Conservation (phyloP, 1,139 yeast species). For the Taphrina sp. region DNA sequence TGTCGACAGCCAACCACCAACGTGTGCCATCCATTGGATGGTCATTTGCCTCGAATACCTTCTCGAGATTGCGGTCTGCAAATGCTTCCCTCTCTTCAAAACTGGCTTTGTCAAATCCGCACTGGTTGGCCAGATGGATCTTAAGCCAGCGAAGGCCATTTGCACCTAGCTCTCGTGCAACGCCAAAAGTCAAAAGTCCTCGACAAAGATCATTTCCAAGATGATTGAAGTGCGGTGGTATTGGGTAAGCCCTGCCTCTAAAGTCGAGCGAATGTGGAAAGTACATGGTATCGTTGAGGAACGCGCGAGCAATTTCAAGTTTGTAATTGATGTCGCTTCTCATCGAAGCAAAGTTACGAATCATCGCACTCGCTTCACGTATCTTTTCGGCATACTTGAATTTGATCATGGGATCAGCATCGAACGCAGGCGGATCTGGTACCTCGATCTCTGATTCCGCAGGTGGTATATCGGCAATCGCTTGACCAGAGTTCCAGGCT, state of each 20-base stretch:
- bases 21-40: conserved; percentile 61
- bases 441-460: conserved; percentile 52
- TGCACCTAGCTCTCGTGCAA: conserved; percentile 73
- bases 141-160: conserved; percentile 83
- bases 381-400: conserved; percentile 66
- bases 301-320: conserved; percentile 91
- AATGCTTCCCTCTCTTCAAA: conserved; percentile 71
- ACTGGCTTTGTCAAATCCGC: conserved; percentile 82
- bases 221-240: conserved; percentile 77
- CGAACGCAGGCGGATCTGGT: conserved; percentile 64
- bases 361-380: conserved; percentile 58
- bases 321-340: conserved; percentile 93
- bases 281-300: conserved; percentile 70
- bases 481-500: conserved; percentile 84
- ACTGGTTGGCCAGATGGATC: conserved; percentile 82
- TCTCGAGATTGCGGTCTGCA: conserved; percentile 64
- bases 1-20: conserved; percentile 87
- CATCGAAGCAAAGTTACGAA: conserved; percentile 70
- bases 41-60: conserved; percentile 64
- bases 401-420: conserved; percentile 64
- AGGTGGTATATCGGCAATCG: conserved; percentile 75
- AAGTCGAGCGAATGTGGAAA: conserved; percentile 94
- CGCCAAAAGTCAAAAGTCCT: conserved; percentile 82
- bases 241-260: conserved; percentile 93
- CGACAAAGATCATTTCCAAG: conserved; percentile 90